These are phyloP conservation scores for Protomyces inundatus DNA, from an alignment of 1,139 yeast species.

Conservation along the genomic window DNA sequence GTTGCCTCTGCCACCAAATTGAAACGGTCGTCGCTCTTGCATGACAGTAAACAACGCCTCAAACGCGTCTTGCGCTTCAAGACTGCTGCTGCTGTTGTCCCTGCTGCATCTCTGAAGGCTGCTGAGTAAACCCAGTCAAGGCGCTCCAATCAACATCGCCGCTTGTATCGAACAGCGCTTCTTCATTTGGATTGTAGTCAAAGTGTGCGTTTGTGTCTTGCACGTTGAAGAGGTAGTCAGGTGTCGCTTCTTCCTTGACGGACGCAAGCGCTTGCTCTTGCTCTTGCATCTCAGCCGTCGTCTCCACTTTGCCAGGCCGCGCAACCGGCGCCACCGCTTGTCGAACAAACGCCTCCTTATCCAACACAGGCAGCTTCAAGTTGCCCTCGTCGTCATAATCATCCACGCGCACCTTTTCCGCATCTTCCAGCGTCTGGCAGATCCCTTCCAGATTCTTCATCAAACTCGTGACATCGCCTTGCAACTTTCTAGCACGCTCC, in stretches of 20 bases:
- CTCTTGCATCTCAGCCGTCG: background rate
- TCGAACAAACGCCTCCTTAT: background rate
- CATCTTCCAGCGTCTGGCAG: constrained; percentile 19
- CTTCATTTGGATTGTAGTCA: background rate
- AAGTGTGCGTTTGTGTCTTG: background rate
- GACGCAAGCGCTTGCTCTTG: background rate
- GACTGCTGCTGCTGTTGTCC: background rate
- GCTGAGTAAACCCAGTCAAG: background rate
- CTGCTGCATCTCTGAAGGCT: no score
- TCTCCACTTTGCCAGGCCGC: background rate
- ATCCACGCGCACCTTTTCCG: constrained; percentile 8
- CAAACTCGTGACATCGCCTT: constrained; percentile 9
- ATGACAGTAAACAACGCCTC: background rate
- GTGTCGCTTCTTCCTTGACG: background rate
- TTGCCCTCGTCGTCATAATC: constrained; percentile 11
- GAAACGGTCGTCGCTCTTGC: background rate
- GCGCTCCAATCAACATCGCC: background rate
- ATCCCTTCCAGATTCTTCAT: constrained; percentile 14
- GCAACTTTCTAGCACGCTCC: constrained; percentile 9
- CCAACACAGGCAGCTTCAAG: background rate
- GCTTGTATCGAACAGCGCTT: background rate
- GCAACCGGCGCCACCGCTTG: background rate
- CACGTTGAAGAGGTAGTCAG: background rate
- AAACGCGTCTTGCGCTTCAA: background rate
- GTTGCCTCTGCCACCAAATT: background rate